Evolutionary conservation across 768 basidiomycete species (phyloP).

Genomic region (Lyophyllum decastes): DNA sequence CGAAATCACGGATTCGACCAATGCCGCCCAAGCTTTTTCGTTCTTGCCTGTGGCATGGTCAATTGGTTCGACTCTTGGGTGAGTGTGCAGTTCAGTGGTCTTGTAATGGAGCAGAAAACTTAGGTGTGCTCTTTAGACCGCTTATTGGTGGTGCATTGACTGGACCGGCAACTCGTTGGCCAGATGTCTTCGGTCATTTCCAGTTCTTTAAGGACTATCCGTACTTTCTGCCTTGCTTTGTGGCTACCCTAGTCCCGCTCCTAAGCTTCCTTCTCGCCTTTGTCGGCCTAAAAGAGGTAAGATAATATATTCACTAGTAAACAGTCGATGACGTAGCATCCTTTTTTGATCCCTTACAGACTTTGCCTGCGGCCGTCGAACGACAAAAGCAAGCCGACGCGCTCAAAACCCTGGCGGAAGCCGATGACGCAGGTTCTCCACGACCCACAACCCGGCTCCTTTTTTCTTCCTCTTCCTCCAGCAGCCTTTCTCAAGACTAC

Average conservation of each 20-base stretch:
- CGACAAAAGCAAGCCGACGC: background rate
- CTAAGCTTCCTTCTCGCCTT: constrained; percentile 45
- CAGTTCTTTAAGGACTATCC: constrained; percentile 47
- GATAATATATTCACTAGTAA: background rate
- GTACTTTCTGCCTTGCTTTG: constrained; percentile 62
- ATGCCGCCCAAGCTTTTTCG: constrained; percentile 15
- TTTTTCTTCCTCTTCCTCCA: background rate
- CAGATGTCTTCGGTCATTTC: constrained; percentile 35
- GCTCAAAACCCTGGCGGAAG: background rate
- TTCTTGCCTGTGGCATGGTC: constrained; percentile 16
- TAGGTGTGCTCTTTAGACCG: constrained; percentile 27
- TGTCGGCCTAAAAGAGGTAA: constrained; percentile 48
- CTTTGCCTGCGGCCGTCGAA: constrained; percentile 7
- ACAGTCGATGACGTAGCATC: background rate
- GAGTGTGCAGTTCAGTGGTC: background rate
- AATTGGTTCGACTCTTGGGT: constrained; percentile 16
- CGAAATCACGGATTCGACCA: constrained; percentile 23
- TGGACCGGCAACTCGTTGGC: constrained; percentile 47
- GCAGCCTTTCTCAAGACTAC: background rate
- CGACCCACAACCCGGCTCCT: constrained; percentile 8
- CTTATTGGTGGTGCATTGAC: constrained; percentile 53
- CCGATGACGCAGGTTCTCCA: constrained; percentile 1
- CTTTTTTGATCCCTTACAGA: background rate
- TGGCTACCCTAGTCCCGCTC: constrained; percentile 50
- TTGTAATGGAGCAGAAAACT: background rate